A percentile compares a stretch with the other conserved stretches of the same genome.
Evolutionary conservation across 1,139 yeast genomes (phyloP).

Genomic region (Yueomyces sp.): DNA sequence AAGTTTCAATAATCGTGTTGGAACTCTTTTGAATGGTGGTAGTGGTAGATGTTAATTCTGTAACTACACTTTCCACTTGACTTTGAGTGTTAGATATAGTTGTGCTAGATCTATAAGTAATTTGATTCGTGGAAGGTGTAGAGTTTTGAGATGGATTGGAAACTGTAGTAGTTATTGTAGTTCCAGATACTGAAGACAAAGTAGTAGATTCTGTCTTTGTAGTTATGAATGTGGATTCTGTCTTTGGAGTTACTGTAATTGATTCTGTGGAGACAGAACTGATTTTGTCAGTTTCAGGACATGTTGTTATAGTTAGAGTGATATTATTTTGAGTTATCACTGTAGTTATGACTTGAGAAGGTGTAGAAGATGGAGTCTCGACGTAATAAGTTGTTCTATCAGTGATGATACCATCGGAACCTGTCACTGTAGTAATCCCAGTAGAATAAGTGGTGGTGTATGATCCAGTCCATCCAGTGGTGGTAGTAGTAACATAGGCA

Average conservation of each 20-base stretch:
- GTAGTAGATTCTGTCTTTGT: background rate
- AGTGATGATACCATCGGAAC: conserved; percentile 6
- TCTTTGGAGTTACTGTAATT: too few relatives aligned
- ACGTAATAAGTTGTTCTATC: conserved; percentile 6
- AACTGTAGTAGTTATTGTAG: background rate
- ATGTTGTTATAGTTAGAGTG: background rate
- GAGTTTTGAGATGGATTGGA: background rate
- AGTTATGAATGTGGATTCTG: background rate
- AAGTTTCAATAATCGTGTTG: background rate
- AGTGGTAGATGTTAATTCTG: background rate
- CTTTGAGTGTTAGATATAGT: background rate
- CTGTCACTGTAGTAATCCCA: conserved; percentile 4
- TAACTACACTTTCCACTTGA: too few relatives aligned
- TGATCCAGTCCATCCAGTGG: conserved; percentile 20
- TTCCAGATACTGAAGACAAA: background rate
- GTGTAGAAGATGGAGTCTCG: conserved; percentile 5
- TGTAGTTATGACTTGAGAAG: background rate
- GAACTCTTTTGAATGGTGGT: background rate
- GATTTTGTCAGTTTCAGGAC: background rate
- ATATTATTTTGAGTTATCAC: background rate
- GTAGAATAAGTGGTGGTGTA: conserved; percentile 12
- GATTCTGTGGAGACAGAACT: too few relatives aligned
- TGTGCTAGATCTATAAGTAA: background rate
- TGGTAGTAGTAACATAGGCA: conserved; percentile 9
- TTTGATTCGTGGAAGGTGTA: background rate